Evolutionary conservation across 805 yeast genomes (phyloP).

Genomic region (Barnettozyma populi): DNA sequence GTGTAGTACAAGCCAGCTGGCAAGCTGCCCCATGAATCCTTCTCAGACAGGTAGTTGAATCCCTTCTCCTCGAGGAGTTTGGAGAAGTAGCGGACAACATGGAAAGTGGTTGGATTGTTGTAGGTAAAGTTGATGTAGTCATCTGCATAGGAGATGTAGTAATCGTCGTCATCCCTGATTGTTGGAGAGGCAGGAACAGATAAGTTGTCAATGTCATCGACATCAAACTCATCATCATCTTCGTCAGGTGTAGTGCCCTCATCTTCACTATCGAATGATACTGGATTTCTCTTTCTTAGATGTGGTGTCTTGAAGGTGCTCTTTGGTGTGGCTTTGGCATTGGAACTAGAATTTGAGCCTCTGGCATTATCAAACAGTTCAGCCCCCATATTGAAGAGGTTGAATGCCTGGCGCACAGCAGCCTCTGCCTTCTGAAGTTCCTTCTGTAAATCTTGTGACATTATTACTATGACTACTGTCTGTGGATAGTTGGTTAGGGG

Average conservation of each 20-base stretch:
- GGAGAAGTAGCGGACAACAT: conserved; percentile 53
- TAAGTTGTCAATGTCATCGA: neutral
- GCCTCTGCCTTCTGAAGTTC: conserved; percentile 16
- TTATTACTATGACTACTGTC: neutral
- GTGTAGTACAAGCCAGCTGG: conserved; percentile 58
- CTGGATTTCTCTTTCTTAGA: conserved; percentile 1
- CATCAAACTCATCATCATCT: conserved; percentile 8
- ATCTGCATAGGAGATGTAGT: conserved; percentile 31
- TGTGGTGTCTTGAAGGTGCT: conserved; percentile 1
- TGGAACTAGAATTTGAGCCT: neutral
- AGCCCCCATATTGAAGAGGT: conserved; percentile 21
- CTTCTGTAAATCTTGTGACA: conserved; percentile 5
- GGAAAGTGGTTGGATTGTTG: conserved; percentile 69
- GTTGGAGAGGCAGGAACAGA: neutral
- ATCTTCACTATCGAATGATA: conserved; percentile 21
- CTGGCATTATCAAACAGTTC: conserved; percentile 15
- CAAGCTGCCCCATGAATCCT: conserved; percentile 33
- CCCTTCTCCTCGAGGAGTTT: conserved; percentile 50
- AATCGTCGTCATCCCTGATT: conserved; percentile 16
- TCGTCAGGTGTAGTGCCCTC: conserved; percentile 22
- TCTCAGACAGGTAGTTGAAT: conserved; percentile 61
- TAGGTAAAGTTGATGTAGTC: conserved; percentile 68
- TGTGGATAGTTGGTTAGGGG: neutral
- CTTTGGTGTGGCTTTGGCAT: conserved; percentile 3
- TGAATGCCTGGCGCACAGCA: conserved; percentile 23